Evolutionary conservation across 208 protist species (phyloP).

Genomic region (Trypanosoma boissoni): DNA sequence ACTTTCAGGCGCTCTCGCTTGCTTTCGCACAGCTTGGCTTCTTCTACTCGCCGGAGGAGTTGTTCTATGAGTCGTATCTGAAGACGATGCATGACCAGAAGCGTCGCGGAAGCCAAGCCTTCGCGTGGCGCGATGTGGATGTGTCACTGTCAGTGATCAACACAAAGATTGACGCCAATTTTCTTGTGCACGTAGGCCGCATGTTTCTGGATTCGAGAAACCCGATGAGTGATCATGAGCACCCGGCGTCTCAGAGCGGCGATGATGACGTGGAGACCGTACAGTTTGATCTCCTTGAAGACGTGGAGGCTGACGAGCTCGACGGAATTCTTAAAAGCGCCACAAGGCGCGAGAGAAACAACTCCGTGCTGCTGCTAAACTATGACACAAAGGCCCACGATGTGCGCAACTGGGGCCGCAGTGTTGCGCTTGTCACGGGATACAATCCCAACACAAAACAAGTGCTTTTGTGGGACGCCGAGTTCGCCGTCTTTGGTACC

Average conservation of each 20-base stretch:
- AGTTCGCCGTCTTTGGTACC: conserved; percentile 83
- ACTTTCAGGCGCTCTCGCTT: conserved; percentile 84
- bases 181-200: conserved; percentile 74
- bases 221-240: conserved; percentile 23
- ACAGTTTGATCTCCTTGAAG: conserved; percentile 66
- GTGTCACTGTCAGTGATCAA: conserved; percentile 87
- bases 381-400: conserved; percentile 76
- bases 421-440: conserved; percentile 67
- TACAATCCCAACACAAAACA: conserved; percentile 65
- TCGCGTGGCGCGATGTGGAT: conserved; percentile 87
- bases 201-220: conserved; percentile 80
- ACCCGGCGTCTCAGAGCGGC: conserved; percentile 3
- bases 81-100: conserved; percentile 85
- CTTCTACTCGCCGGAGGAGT: conserved; percentile 88
- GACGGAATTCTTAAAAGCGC: conserved; percentile 63
- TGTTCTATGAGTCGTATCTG: conserved; percentile 90
- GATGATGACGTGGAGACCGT: conserved; percentile 23
- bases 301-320: conserved; percentile 70
- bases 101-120: conserved; percentile 79
- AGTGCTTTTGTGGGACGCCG: conserved; percentile 77
- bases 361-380: conserved; percentile 78
- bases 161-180: conserved; percentile 73
- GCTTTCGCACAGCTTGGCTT: conserved; percentile 78
- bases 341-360: conserved; percentile 33
- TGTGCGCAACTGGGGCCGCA: conserved; percentile 56